phyloP scores from a whole-genome alignment of 2,329 filamentous ascomycete species.

The Ceratocystis eucalypticola region DNA sequence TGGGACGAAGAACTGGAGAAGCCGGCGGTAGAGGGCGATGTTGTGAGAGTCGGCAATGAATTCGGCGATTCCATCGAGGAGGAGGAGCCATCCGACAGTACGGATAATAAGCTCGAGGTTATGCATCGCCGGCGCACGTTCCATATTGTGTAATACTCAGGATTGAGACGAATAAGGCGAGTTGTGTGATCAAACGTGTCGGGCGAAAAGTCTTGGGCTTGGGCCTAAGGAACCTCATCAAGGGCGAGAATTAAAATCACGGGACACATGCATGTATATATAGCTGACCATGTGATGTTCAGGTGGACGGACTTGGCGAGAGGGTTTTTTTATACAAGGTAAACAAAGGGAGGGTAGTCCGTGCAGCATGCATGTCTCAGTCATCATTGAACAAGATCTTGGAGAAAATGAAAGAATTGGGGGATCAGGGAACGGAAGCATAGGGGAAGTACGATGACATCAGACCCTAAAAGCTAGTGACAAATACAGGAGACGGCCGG shows the following conservation, averaged over 20 bases:
- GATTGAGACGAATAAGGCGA: conserved; percentile 62
- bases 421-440: background rate
- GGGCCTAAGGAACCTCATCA: conserved; percentile 24
- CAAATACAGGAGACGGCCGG: background rate
- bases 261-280: background rate
- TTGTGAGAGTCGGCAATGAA: conserved; percentile 41
- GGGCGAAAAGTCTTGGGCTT: conserved; percentile 35
- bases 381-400: background rate
- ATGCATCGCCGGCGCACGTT: conserved; percentile 67
- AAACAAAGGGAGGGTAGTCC: background rate
- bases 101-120: conserved; percentile 45
- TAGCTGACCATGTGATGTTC: background rate
- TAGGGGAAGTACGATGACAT: background rate
- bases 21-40: conserved; percentile 49
- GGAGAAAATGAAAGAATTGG: background rate
- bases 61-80: conserved; percentile 42
- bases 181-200: conserved; percentile 55
- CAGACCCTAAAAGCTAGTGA: background rate
- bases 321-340: background rate
- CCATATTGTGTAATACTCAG: conserved; percentile 86
- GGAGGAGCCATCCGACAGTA: conserved; percentile 36
- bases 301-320: background rate
- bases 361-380: conserved; percentile 2
- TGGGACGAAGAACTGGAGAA: conserved; percentile 41
- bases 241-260: conserved; percentile 9